phyloP scores from a whole-genome alignment of 2,329 filamentous ascomycete genomes.

The Fusarium annulatum region DNA sequence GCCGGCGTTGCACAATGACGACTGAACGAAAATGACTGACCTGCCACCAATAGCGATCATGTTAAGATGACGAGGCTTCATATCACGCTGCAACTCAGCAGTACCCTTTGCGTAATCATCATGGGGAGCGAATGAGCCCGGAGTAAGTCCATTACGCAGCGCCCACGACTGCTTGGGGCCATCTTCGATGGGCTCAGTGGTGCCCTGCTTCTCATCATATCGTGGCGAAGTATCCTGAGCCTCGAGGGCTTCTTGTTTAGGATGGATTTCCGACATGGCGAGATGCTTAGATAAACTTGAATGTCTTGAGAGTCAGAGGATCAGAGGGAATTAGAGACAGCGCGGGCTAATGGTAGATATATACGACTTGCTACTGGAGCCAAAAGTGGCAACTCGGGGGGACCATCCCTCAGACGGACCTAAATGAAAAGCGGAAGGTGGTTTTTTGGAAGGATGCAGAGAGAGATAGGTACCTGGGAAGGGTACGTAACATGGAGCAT shows the following conservation, averaged over 20 bases:
- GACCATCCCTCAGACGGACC: neutral
- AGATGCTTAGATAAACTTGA: neutral
- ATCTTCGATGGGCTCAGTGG: constrained; percentile 4
- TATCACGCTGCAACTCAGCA: constrained; percentile 40
- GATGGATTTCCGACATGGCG: constrained; percentile 34
- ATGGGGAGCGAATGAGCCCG: constrained; percentile 37
- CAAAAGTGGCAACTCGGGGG: constrained; percentile 4
- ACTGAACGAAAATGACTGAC: constrained; percentile 19
- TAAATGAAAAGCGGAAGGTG: constrained; percentile 36
- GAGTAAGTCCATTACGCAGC: constrained; percentile 43
- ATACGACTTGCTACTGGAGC: neutral
- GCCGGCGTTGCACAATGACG: constrained; percentile 6
- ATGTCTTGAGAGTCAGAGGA: neutral
- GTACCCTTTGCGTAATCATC: constrained; percentile 35
- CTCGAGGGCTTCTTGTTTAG: constrained; percentile 32
- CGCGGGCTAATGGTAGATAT: constrained; percentile 19
- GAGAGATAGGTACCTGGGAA: constrained; percentile 3
- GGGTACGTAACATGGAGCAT: constrained; percentile 16
- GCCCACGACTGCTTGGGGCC: constrained; percentile 37
- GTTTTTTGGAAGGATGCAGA: constrained; percentile 1
- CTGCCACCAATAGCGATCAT: constrained; percentile 47
- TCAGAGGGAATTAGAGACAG: neutral
- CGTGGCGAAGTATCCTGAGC: constrained; percentile 17
- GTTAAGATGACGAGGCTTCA: constrained; percentile 45
- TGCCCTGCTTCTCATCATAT: constrained; percentile 37